These are phyloP conservation scores for Cladosporium austrohemisphaericum DNA, from an alignment of 2,329 filamentous ascomycete species.

Conservation along the genomic window DNA sequence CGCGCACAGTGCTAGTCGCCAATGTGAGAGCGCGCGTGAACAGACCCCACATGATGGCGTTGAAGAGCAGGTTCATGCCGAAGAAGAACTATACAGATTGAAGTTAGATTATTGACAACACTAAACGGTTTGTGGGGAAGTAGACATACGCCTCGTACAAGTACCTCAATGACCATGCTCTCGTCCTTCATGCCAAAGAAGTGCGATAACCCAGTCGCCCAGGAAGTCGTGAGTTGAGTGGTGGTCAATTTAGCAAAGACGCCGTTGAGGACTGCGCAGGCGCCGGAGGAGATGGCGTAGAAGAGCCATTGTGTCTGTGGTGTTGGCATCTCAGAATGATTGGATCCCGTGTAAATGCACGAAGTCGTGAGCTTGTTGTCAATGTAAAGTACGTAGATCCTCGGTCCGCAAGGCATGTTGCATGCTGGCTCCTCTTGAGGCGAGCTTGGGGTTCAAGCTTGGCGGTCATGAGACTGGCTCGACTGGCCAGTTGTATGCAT, in stretches of 20 bases:
- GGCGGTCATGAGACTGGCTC: too few relatives aligned
- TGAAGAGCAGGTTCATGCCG: constrained; percentile 68
- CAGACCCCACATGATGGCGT: constrained; percentile 78
- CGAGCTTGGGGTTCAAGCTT: too few relatives aligned
- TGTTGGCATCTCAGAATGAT: background rate
- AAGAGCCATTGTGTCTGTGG: constrained; percentile 49
- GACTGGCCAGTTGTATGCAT: too few relatives aligned
- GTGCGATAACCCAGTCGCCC: constrained; percentile 48
- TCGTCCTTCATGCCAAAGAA: constrained; percentile 44
- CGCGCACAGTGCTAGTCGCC: constrained; percentile 71
- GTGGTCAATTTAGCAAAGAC: constrained; percentile 79
- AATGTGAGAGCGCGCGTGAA: constrained; percentile 75
- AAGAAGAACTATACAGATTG: constrained; percentile 61
- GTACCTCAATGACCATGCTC: constrained; percentile 48
- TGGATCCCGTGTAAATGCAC: too few relatives aligned
- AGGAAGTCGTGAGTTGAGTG: constrained; percentile 54
- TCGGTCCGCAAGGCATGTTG: too few relatives aligned
- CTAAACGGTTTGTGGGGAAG: background rate
- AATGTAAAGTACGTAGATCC: too few relatives aligned
- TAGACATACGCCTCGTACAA: constrained; percentile 49
- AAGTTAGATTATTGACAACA: background rate
- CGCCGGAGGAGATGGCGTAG: constrained; percentile 68
- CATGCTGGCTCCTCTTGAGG: too few relatives aligned
- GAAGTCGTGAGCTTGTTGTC: too few relatives aligned
- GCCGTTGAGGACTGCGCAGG: constrained; percentile 76